A percentile compares a stretch with the other conserved stretches of the same genome.
phyloP scores from a whole-genome alignment of 1,139 yeast genomes.

The Zhuliangozyma parablackwelliae region DNA sequence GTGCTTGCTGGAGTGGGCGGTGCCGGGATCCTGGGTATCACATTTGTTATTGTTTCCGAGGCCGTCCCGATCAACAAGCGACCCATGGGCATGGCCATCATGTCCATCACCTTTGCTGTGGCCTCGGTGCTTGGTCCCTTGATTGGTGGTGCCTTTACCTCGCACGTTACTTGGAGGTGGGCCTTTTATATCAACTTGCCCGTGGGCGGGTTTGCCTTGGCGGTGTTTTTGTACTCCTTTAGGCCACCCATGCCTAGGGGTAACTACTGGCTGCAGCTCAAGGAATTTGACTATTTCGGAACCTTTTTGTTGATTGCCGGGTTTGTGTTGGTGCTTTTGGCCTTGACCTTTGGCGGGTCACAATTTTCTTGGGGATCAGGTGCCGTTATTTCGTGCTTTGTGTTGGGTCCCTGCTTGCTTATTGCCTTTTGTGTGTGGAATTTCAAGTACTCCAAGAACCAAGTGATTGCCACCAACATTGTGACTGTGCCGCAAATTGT shows the following conservation, averaged over 20 bases:
- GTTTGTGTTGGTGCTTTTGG: slow-evolving; percentile 39
- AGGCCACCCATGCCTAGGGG: slow-evolving; percentile 29
- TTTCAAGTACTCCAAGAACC: slow-evolving; percentile 20
- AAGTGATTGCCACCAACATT: slow-evolving; percentile 25
- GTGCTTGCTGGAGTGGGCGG: slow-evolving; percentile 34
- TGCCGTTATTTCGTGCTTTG: slow-evolving; percentile 42
- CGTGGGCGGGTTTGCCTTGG: slow-evolving; percentile 30
- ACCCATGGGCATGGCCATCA: slow-evolving; percentile 32
- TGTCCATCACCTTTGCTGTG: slow-evolving; percentile 34
- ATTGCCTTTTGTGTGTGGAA: slow-evolving; percentile 24
- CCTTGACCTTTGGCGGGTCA: slow-evolving; percentile 41
- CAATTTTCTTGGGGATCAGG: slow-evolving; percentile 49
- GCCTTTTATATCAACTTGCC: slow-evolving; percentile 58
- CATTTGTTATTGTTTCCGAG: slow-evolving; percentile 26
- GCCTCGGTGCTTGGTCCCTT: slow-evolving; percentile 58
- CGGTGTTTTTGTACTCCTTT: slow-evolving; percentile 22
- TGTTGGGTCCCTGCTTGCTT: slow-evolving; percentile 34
- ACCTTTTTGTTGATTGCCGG: slow-evolving; percentile 42
- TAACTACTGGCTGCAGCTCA: slow-evolving; percentile 25
- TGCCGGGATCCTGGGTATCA: slow-evolving; percentile 27
- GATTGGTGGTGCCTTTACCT: slow-evolving; percentile 49
- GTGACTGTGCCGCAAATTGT: slow-evolving; percentile 19
- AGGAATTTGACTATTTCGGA: slow-evolving; percentile 48
- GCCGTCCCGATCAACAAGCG: slow-evolving; percentile 25
- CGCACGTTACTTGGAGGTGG: slow-evolving; percentile 62